phyloP scores from a whole-genome alignment of 2,329 filamentous ascomycete species.

The Apiospora malaysiana region DNA sequence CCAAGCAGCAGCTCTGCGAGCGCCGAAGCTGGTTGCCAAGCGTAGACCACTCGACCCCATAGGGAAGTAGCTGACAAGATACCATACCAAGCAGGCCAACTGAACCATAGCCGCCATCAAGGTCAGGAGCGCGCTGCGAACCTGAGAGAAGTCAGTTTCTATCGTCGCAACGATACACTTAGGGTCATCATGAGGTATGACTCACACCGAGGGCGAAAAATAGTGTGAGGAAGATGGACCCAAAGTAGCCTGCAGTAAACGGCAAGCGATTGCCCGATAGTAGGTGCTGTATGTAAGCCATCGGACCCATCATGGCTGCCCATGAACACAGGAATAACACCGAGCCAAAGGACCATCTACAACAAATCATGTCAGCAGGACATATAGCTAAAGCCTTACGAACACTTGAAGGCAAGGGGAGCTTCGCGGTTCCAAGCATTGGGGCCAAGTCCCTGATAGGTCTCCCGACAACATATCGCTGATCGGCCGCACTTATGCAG shows the following conservation, averaged over 20 bases:
- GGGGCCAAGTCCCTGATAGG: constrained; percentile 10
- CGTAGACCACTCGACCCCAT: constrained; percentile 92
- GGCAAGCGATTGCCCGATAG: constrained; percentile 84
- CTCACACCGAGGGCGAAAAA: constrained; percentile 93
- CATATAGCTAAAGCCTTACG: background rate
- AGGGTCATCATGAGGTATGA: constrained; percentile 38
- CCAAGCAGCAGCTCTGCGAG: constrained; percentile 84
- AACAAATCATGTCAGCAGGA: constrained; percentile 8
- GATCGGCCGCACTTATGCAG: constrained; percentile 35
- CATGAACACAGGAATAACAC: constrained; percentile 89
- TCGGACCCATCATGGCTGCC: constrained; percentile 91
- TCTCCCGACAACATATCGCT: constrained; percentile 31
- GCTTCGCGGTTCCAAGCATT: background rate
- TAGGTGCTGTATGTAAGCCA: constrained; percentile 82
- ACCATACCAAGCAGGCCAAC: constrained; percentile 85
- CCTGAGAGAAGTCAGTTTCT: constrained; percentile 53
- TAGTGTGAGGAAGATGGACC: constrained; percentile 85
- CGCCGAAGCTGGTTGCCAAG: constrained; percentile 85
- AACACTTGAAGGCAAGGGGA: background rate
- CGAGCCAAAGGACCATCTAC: constrained; percentile 95
- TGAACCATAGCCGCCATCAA: constrained; percentile 84
- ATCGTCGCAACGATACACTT: background rate
- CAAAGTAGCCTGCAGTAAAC: constrained; percentile 94
- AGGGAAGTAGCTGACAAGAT: constrained; percentile 95
- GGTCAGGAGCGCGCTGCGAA: constrained; percentile 84